Evolutionary conservation across 164 flowering plant species (phyloP).

Genomic region (Magnolia kwangsiensis): DNA sequence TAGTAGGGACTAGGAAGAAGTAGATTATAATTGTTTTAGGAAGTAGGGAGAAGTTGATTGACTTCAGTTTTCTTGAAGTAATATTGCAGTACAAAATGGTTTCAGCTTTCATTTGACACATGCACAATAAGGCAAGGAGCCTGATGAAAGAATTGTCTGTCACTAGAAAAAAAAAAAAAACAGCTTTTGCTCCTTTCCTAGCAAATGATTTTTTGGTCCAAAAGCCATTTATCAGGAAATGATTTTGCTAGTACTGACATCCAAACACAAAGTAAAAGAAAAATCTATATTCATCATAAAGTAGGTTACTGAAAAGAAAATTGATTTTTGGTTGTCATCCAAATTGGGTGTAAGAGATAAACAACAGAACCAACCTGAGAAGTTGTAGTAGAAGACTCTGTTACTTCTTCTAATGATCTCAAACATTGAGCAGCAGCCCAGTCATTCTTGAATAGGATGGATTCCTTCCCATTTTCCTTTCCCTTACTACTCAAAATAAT

Average conservation of each 20-base stretch:
- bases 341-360: neutral
- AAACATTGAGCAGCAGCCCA: constrained; percentile 15
- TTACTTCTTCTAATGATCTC: constrained; percentile 24
- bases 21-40: too few relatives aligned
- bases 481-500: neutral
- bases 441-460: constrained; percentile 18
- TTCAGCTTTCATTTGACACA: neutral
- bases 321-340: neutral
- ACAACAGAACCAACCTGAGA: constrained; percentile 32
- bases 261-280: too few relatives aligned
- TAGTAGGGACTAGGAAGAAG: too few relatives aligned
- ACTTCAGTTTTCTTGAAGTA: neutral
- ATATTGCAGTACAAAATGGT: neutral
- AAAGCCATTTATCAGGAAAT: too few relatives aligned
- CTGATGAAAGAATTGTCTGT: neutral
- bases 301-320: too few relatives aligned
- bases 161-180: neutral
- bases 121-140: neutral
- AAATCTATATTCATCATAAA: too few relatives aligned
- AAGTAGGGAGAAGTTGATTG: too few relatives aligned
- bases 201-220: neutral
- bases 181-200: neutral
- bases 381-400: constrained; percentile 19
- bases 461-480: constrained; percentile 18
- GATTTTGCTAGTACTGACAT: too few relatives aligned